These are phyloP conservation scores for Trichoderma gamsii DNA, from an alignment of 495 filamentous ascomycete species.

Conservation along the genomic window DNA sequence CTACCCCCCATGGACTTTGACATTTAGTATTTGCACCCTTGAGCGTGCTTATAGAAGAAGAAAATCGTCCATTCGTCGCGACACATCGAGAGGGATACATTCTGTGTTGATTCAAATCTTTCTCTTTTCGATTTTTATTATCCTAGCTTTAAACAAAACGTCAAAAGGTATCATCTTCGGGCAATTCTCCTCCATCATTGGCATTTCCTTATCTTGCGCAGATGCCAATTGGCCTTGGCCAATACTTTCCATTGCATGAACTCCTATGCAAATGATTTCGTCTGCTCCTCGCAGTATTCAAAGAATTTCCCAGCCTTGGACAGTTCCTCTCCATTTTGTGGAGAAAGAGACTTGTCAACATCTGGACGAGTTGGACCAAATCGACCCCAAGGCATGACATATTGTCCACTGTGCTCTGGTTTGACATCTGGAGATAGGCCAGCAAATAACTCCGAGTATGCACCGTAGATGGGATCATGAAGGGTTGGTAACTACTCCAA, in stretches of 20 bases:
- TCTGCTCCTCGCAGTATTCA: neutral
- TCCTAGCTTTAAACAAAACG: neutral
- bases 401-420: neutral
- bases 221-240: neutral
- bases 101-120: no score
- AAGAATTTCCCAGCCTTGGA: neutral
- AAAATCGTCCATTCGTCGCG: no score
- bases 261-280: neutral
- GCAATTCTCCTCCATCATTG: neutral
- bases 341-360: neutral
- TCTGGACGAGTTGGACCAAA: neutral
- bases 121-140: no score
- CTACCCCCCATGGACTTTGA: no score
- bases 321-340: neutral
- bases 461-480: slow-evolving; percentile 28
- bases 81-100: no score
- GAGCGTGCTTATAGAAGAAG: no score
- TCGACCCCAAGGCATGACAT: neutral
- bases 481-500: neutral
- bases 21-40: no score
- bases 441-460: slow-evolving; percentile 40
- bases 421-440: slow-evolving; percentile 35
- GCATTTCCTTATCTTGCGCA: neutral
- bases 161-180: neutral
- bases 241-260: neutral